Base-by-base conservation (phyloP, 1,284 basidiomycete species). In the Leccinum subfulvum region DNA sequence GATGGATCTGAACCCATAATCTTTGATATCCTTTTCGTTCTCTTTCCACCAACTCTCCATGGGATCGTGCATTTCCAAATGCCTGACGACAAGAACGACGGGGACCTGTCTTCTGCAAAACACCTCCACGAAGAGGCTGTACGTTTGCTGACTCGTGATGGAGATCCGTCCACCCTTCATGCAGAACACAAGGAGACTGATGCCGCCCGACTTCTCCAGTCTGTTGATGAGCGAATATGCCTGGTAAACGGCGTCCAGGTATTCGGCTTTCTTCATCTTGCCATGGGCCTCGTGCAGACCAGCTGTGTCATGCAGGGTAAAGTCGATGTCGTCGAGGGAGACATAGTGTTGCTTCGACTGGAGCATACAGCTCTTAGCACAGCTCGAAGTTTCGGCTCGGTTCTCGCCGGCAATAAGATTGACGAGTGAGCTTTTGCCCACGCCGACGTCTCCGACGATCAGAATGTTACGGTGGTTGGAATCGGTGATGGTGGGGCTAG, bases 111-210 rank as follows among this genome's bases (percentile, higher is more conserved):
- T 59, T 14, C 67, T 65, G 54, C 75, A 74, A 47, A 74, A 68
- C 53, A 74, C 64, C 9, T 76, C 64, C 13, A 65, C 62, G 56
- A 74, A 76, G 1, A 76, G 66, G n/a, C 57, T 73, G n/a, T 76
- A 76, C 13, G 75, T 76, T 63, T 69, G 66, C 47, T 75, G 70
- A 62, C 64, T 65, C 21, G 72, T 69, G n/a, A 67, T 64, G 16
- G 69, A 70, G 56, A 82, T 73, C 59, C 77, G 69, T 4, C 76
- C 68, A 1, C 68, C 75, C 37, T 75, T 73, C 64, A 81, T 75
- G 63, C 74, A 77, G 57, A 76, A 80, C 26, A 81, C 68, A 60
- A 80, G 72, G 37, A 81, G 75, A 58, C 61, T 72, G 55, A 81
- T 67, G 1, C 78, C 77, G 1, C 68, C 75, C 0, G 72, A 64